A percentile compares a stretch with the other conserved stretches of the same genome.
These are phyloP conservation scores for Spergularia bocconei DNA, from an alignment of 148 eudicot genomes.

Conservation along the genomic window DNA sequence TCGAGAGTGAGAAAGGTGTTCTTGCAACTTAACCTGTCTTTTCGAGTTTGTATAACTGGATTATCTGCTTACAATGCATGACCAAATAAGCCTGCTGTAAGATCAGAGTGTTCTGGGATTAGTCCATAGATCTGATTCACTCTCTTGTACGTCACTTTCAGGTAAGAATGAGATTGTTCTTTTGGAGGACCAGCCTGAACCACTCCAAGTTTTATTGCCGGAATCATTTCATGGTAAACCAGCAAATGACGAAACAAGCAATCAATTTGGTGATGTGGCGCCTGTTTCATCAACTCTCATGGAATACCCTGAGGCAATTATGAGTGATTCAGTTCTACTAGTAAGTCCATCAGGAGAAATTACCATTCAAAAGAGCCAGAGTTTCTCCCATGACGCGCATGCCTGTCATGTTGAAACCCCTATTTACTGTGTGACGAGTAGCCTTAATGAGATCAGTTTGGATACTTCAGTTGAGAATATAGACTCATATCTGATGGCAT, in stretches of 20 bases:
- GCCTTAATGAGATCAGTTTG: background rate
- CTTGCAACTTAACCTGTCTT: too few species aligned
- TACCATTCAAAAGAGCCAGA: background rate
- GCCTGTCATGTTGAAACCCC: too few species aligned
- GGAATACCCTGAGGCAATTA: slow-evolving; percentile 15
- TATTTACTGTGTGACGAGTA: background rate
- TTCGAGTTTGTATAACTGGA: too few species aligned
- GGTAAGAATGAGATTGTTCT: slow-evolving; percentile 1
- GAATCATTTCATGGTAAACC: background rate
- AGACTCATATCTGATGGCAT: background rate
- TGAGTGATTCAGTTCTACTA: slow-evolving; percentile 4
- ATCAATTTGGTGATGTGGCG: background rate
- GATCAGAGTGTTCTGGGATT: too few species aligned
- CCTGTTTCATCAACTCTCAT: background rate
- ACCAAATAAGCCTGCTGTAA: too few species aligned
- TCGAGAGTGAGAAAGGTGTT: too few species aligned
- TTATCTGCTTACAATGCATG: too few species aligned
- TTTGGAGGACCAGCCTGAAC: slow-evolving; percentile 20
- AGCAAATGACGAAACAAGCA: background rate
- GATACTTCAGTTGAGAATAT: background rate
- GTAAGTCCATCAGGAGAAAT: slow-evolving; percentile 25
- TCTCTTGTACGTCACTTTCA: background rate
- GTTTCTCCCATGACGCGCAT: background rate
- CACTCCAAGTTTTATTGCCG: slow-evolving; percentile 11
- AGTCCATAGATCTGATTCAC: too few species aligned